A percentile compares a stretch with the other conserved stretches of the same genome.
phyloP scores from a whole-genome alignment of 352 stramenopile species.

The Phytophthora ramorum region DNA sequence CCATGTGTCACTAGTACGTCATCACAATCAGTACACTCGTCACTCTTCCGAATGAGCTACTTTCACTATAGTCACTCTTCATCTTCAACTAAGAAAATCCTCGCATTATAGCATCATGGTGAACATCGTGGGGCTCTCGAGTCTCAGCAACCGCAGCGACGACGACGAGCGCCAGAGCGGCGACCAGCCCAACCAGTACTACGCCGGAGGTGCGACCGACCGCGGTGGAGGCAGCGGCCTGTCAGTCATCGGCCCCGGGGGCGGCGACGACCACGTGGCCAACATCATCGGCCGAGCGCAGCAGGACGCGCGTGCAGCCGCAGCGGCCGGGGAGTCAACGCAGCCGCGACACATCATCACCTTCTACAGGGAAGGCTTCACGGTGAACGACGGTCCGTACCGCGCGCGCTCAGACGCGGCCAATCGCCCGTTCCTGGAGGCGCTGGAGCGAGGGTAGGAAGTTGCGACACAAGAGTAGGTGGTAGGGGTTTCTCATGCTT shows the following conservation, averaged over 20 bases:
- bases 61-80: slow-evolving; percentile 14
- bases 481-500: background rate
- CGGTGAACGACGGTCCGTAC: slow-evolving; percentile 83
- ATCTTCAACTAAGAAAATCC: background rate
- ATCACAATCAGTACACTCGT: background rate
- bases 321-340: slow-evolving; percentile 23
- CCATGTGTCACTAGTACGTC: slow-evolving; percentile 1
- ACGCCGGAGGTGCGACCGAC: slow-evolving; percentile 70
- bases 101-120: slow-evolving; percentile 47
- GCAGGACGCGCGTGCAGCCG: slow-evolving; percentile 57
- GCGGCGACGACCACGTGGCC: slow-evolving; percentile 61
- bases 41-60: slow-evolving; percentile 11
- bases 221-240: slow-evolving; percentile 78
- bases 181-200: slow-evolving; percentile 69
- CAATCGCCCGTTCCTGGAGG: slow-evolving; percentile 83
- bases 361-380: slow-evolving; percentile 89
- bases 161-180: slow-evolving; percentile 40
- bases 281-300: slow-evolving; percentile 89
- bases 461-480: background rate
- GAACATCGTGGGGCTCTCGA: slow-evolving; percentile 87
- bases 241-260: slow-evolving; percentile 70
- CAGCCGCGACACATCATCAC: slow-evolving; percentile 76
- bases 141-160: slow-evolving; percentile 55
- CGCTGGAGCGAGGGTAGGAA: slow-evolving; percentile 67
- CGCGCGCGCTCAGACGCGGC: slow-evolving; percentile 66